A percentile compares a stretch with the other conserved stretches of the same genome.
Conservation (phyloP, 2,329 filamentous ascomycete species). For the Thielaviopsis populi region DNA sequence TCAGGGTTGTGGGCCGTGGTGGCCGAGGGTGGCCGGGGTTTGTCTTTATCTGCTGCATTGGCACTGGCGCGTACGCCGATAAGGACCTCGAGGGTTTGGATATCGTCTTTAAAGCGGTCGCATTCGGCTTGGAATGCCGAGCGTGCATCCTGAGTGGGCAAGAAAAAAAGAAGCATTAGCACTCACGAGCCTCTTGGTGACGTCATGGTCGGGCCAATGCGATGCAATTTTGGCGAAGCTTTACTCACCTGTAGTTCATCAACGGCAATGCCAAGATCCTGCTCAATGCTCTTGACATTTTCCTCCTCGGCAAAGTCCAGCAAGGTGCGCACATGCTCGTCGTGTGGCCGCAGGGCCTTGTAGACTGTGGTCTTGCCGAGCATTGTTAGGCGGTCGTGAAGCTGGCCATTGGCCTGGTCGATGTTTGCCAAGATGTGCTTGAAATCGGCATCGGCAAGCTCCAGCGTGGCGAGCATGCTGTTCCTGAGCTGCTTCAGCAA, state of each 20-base stretch:
- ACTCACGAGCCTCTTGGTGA: background rate
- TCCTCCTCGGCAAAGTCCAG: constrained; percentile 65
- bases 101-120: constrained; percentile 57
- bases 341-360: constrained; percentile 42
- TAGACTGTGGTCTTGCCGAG: constrained; percentile 52
- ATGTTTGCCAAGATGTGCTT: constrained; percentile 46
- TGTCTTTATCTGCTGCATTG: constrained; percentile 22
- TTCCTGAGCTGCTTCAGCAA: constrained; percentile 37
- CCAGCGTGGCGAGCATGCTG: constrained; percentile 40
- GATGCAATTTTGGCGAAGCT: background rate
- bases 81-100: constrained; percentile 48
- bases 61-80: constrained; percentile 26
- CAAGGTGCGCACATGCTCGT: constrained; percentile 45
- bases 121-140: constrained; percentile 64
- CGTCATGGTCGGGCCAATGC: background rate
- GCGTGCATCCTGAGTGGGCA: constrained; percentile 34
- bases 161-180: constrained; percentile 18
- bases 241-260: constrained; percentile 49
- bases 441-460: constrained; percentile 45
- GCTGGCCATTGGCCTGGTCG: constrained; percentile 48
- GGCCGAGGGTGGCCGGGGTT: constrained; percentile 9
- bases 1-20: constrained; percentile 20
- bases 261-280: constrained; percentile 55
- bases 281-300: constrained; percentile 49
- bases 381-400: constrained; percentile 51